phyloP scores from a whole-genome alignment of 2,329 filamentous ascomycete species.

The Pseudopithomyces maydicus region DNA sequence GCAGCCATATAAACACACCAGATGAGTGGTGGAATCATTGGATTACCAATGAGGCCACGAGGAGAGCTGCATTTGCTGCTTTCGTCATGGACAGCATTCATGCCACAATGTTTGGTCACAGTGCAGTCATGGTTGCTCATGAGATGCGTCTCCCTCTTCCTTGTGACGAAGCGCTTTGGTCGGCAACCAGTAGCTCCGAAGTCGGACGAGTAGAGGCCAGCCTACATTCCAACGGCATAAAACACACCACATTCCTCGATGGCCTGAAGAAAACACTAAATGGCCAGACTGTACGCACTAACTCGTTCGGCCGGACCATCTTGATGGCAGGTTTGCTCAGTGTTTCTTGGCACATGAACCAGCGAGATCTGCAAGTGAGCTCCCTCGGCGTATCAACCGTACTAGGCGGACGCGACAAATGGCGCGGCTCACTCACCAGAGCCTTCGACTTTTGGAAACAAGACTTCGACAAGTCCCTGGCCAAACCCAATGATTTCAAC shows the following conservation, averaged over 20 bases:
- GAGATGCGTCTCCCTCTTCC: conserved; percentile 91
- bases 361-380: conserved; percentile 89
- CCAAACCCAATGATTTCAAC: conserved; percentile 54
- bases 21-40: conserved; percentile 96
- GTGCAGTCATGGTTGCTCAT: conserved; percentile 94
- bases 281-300: conserved; percentile 83
- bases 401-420: conserved; percentile 86
- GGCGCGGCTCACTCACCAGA: conserved; percentile 81
- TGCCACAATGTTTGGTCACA: conserved; percentile 97
- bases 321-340: conserved; percentile 93
- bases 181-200: conserved; percentile 83
- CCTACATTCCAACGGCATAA: conserved; percentile 79
- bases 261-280: conserved; percentile 88
- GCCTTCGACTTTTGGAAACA: conserved; percentile 94
- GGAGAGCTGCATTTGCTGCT: conserved; percentile 87
- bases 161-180: conserved; percentile 92
- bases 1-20: conserved; percentile 67
- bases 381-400: conserved; percentile 80
- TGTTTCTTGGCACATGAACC: conserved; percentile 97
- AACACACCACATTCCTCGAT: conserved; percentile 85
- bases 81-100: conserved; percentile 96
- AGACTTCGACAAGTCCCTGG: conserved; percentile 83
- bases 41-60: conserved; percentile 92
- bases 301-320: conserved; percentile 89
- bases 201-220: conserved; percentile 83